These are phyloP conservation scores for Monilinia vaccinii-corymbosi DNA, from an alignment of 2,329 filamentous ascomycete genomes.

Conservation along the genomic window DNA sequence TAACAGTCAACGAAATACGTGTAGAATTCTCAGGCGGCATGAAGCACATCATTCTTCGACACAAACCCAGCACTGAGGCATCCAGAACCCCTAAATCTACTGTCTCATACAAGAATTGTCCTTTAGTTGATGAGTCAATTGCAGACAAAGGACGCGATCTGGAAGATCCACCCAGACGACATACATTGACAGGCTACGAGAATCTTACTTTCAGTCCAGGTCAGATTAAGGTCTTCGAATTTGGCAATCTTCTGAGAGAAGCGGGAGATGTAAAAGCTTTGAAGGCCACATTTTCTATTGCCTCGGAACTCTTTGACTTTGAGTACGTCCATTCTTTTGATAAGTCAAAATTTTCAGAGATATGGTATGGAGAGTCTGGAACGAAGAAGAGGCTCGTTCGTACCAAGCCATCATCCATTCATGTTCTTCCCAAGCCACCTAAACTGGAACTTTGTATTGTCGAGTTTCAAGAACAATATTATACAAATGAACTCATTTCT, in stretches of 20 bases:
- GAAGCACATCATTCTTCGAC: slow-evolving; percentile 42
- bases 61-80: slow-evolving; percentile 14
- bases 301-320: slow-evolving; percentile 57
- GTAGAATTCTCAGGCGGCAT: slow-evolving; percentile 50
- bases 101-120: slow-evolving; percentile 15
- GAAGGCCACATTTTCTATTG: slow-evolving; percentile 53
- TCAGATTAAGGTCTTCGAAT: slow-evolving; percentile 59
- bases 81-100: background rate
- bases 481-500: slow-evolving; percentile 69
- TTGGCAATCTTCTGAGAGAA: slow-evolving; percentile 68
- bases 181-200: slow-evolving; percentile 42
- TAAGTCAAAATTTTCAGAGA: slow-evolving; percentile 33
- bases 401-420: slow-evolving; percentile 46
- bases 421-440: slow-evolving; percentile 78
- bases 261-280: slow-evolving; percentile 65
- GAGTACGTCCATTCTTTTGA: slow-evolving; percentile 52
- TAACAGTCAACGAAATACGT: slow-evolving; percentile 42
- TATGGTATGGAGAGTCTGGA: slow-evolving; percentile 43
- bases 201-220: slow-evolving; percentile 60
- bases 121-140: slow-evolving; percentile 16
- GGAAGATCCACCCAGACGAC: slow-evolving; percentile 26
- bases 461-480: slow-evolving; percentile 62
- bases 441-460: slow-evolving; percentile 72
- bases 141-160: background rate
- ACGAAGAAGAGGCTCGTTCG: slow-evolving; percentile 40